Evolutionary conservation across 176 grass and related monocot genomes (phyloP).

Genomic region (Guadua angustifolia): DNA sequence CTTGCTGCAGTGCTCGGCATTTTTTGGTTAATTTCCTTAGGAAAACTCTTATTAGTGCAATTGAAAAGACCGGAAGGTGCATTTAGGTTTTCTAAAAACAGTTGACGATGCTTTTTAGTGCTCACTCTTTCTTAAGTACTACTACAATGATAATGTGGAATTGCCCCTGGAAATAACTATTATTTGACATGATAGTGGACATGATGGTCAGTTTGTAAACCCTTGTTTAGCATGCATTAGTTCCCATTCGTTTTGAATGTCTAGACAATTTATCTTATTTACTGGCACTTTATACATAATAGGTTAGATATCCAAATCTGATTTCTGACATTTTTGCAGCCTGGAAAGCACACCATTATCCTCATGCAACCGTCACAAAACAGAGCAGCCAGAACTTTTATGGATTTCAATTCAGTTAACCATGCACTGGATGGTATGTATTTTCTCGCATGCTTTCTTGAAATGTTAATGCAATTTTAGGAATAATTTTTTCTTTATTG

Average conservation of each 20-base stretch:
- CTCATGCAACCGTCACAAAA: conserved; percentile 71
- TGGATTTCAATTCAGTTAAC: conserved; percentile 76
- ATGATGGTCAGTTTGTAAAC: neutral
- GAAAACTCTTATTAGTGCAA: neutral
- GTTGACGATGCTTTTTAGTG: neutral
- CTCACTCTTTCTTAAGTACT: neutral
- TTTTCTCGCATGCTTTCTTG: conserved; percentile 12
- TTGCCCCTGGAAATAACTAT: neutral
- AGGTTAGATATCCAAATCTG: neutral
- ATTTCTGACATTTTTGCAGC: conserved; percentile 36
- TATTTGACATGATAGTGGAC: neutral
- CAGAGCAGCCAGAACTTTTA: conserved; percentile 71
- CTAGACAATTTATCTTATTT: neutral
- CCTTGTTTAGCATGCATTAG: neutral
- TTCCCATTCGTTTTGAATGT: neutral
- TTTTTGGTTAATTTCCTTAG: neutral
- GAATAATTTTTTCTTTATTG: neutral
- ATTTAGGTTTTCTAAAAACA: neutral
- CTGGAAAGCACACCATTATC: conserved; percentile 78
- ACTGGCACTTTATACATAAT: neutral
- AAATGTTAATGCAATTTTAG: conserved; percentile 14
- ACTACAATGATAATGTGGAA: neutral
- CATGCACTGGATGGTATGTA: conserved; percentile 72
- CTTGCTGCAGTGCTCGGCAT: neutral
- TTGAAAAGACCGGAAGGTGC: neutral